Conservation (phyloP, 169 alveolate genomes). For the Plasmodium gallinaceum region DNA sequence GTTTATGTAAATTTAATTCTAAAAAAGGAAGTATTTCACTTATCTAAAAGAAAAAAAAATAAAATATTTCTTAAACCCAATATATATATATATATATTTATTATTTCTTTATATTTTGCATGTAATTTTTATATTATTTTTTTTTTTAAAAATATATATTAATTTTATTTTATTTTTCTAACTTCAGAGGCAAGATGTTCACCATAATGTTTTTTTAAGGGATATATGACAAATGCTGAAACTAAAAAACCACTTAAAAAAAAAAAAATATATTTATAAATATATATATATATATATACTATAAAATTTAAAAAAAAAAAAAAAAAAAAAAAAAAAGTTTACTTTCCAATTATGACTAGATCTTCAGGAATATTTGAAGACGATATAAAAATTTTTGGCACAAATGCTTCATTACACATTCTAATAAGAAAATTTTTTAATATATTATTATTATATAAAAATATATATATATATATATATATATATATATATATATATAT, state of each 20-base stretch:
- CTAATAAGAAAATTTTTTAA: background rate
- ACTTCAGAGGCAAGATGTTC: conserved; percentile 73
- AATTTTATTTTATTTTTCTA: background rate
- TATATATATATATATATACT: background rate
- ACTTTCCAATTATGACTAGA: conserved; percentile 72
- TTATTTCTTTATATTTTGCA: background rate
- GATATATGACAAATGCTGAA: conserved; percentile 70
- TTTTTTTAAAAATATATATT: background rate
- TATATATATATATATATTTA: background rate
- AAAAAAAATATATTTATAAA: background rate
- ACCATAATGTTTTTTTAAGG: conserved; percentile 66
- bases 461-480: background rate
- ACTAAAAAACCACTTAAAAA: conserved; percentile 71
- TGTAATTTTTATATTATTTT: background rate
- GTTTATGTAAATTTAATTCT: conserved; percentile 76
- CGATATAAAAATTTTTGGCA: conserved; percentile 65
- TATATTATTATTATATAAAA: background rate
- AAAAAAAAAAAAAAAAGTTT: conserved; percentile 4
- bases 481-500: background rate
- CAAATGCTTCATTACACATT: conserved; percentile 63
- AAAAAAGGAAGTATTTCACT: conserved; percentile 76
- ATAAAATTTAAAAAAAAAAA: background rate
- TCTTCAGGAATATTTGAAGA: conserved; percentile 47
- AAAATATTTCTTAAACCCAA: background rate
- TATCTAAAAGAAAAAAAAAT: conserved; percentile 3